Evolutionary conservation across 2,329 filamentous ascomycete genomes (phyloP).

Genomic region (Cladobotryum protrusum): DNA sequence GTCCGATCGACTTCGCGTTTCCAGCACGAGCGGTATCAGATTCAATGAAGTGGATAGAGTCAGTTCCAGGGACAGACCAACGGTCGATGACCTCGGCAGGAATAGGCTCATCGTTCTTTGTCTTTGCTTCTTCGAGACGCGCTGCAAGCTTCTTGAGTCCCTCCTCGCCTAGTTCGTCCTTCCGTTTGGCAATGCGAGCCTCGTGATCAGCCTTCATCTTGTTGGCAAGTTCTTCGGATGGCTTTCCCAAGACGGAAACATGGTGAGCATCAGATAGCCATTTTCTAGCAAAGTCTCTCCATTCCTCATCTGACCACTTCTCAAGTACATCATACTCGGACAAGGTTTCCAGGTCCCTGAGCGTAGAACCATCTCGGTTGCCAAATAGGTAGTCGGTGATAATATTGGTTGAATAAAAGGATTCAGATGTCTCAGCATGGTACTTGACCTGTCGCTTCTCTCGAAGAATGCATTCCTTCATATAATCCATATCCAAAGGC

Average conservation of each 20-base stretch:
- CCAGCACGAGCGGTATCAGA: conserved; percentile 81
- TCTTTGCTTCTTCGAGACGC: conserved; percentile 75
- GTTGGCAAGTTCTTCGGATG: conserved; percentile 71
- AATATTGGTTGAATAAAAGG: conserved; percentile 76
- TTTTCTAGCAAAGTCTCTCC: conserved; percentile 73
- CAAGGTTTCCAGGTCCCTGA: conserved; percentile 53
- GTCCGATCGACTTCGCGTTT: conserved; percentile 64
- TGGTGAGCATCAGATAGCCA: conserved; percentile 84
- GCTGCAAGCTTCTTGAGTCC: conserved; percentile 70
- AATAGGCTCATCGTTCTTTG: conserved; percentile 82
- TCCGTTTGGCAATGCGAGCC: conserved; percentile 69
- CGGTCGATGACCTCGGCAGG: conserved; percentile 72
- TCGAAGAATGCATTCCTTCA: conserved; percentile 78
- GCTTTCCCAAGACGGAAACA: conserved; percentile 80
- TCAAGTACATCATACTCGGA: conserved; percentile 63
- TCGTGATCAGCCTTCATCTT: conserved; percentile 79
- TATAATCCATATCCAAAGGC: conserved; percentile 81
- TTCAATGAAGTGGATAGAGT: conserved; percentile 92
- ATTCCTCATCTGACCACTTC: conserved; percentile 75
- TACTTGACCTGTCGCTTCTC: conserved; percentile 79
- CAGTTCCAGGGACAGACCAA: conserved; percentile 76
- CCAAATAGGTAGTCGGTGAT: conserved; percentile 93
- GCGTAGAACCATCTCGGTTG: conserved; percentile 70
- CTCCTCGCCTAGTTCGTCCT: conserved; percentile 71
- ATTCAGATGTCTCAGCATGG: conserved; percentile 71